Evolutionary conservation across 2,329 filamentous ascomycete species (phyloP).

Genomic region (Penicillium italicum): DNA sequence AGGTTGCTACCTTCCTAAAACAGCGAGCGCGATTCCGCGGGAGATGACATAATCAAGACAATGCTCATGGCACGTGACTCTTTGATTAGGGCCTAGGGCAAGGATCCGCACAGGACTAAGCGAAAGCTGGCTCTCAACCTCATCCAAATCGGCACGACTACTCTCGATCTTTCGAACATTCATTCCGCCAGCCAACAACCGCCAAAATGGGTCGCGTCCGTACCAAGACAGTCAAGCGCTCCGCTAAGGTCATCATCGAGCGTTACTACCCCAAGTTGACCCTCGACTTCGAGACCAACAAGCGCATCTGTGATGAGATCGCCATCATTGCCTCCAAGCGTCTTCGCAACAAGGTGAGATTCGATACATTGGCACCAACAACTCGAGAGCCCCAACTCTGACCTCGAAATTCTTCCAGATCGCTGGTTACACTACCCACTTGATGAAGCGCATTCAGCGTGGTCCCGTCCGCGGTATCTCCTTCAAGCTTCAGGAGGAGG

Average conservation of each 20-base stretch:
- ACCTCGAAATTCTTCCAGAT: constrained; percentile 55
- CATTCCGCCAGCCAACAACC: constrained; percentile 36
- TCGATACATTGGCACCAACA: background rate
- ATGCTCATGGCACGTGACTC: constrained; percentile 9
- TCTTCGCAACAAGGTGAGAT: constrained; percentile 90
- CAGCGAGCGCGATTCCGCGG: background rate
- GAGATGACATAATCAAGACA: background rate
- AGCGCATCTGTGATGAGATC: constrained; percentile 99
- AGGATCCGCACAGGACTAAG: constrained; percentile 26
- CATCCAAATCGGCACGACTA: constrained; percentile 16
- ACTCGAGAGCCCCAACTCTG: background rate
- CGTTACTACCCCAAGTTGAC: constrained; percentile 96
- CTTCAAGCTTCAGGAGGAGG: constrained; percentile 99
- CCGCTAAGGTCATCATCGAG: constrained; percentile 99
- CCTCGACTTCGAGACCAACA: constrained; percentile 99
- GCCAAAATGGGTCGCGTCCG: constrained; percentile 51
- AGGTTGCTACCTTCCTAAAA: background rate
- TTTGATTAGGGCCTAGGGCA: constrained; percentile 20
- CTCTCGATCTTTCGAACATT: constrained; percentile 24
- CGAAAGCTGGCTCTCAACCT: constrained; percentile 18
- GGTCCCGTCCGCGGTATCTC: constrained; percentile 99
- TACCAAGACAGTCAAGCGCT: constrained; percentile 68
- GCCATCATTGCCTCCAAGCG: constrained; percentile 99
- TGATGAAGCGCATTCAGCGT: constrained; percentile 99
- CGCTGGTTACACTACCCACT: constrained; percentile 95